Conservation (phyloP, 2,329 filamentous ascomycete species). For the Fusarium begoniae region DNA sequence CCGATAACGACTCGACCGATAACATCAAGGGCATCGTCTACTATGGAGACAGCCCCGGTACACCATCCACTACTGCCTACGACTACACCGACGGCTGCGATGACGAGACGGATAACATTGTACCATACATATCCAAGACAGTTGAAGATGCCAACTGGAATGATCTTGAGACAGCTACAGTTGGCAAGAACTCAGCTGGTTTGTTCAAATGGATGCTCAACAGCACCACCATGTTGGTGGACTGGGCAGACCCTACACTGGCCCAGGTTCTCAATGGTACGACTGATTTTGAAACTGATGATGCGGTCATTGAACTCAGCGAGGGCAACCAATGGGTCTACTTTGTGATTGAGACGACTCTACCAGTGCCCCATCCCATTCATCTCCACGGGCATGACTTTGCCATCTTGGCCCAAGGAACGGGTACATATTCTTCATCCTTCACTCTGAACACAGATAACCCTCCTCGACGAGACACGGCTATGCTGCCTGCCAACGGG, state of each 20-base stretch:
- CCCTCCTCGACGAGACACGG: constrained; percentile 62
- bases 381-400: constrained; percentile 52
- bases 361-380: constrained; percentile 46
- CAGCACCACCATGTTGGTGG: constrained; percentile 6
- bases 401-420: constrained; percentile 39
- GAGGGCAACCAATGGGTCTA: constrained; percentile 44
- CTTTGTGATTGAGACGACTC: constrained; percentile 41
- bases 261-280: constrained; percentile 2
- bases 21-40: constrained; percentile 61
- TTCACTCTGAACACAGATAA: constrained; percentile 45
- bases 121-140: constrained; percentile 47
- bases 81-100: constrained; percentile 42
- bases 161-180: constrained; percentile 4
- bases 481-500: constrained; percentile 55
- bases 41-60: constrained; percentile 45
- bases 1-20: constrained; percentile 48
- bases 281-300: neutral
- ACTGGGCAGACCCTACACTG: constrained; percentile 8
- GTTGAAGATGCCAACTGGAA: constrained; percentile 44
- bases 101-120: constrained; percentile 49
- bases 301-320: constrained; percentile 42
- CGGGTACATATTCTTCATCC: constrained; percentile 13
- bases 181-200: constrained; percentile 3
- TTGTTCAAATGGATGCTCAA: constrained; percentile 15
- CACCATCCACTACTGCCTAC: constrained; percentile 12